phyloP scores from a whole-genome alignment of 805 yeast genomes.

The Lipomyces yamadae region DNA sequence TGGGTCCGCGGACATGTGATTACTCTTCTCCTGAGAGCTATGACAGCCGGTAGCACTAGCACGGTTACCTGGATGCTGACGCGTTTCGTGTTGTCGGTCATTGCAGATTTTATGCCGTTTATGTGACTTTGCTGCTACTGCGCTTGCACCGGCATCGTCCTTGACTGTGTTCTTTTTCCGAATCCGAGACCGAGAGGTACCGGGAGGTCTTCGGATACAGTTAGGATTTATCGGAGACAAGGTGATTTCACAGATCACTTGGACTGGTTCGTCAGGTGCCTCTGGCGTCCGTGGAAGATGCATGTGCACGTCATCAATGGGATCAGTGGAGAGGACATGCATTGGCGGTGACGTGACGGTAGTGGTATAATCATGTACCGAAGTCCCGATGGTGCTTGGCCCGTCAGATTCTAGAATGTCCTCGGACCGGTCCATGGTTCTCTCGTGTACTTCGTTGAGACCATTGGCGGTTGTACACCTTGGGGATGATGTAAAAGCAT shows the following conservation, averaged over 20 bases:
- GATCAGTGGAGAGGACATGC: background rate
- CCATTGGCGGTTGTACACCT: background rate
- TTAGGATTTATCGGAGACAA: background rate
- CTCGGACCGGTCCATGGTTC: background rate
- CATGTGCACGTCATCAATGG: background rate
- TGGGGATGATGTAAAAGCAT: background rate
- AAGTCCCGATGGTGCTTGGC: background rate
- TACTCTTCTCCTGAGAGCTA: background rate
- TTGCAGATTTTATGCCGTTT: background rate
- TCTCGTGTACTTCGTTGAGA: background rate
- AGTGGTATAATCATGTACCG: background rate
- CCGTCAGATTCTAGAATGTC: conserved; percentile 1
- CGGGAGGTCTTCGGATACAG: background rate
- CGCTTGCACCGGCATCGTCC: background rate
- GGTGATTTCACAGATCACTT: background rate
- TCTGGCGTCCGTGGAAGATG: background rate
- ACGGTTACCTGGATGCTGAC: background rate
- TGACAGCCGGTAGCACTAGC: background rate
- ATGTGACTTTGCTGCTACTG: background rate
- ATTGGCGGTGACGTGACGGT: background rate
- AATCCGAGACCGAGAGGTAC: background rate
- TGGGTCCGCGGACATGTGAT: background rate
- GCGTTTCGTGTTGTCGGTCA: background rate
- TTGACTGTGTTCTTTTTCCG: background rate
- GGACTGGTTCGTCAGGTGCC: background rate